phyloP scores from a whole-genome alignment of 208 protist species.

The Trypanosoma avium region DNA sequence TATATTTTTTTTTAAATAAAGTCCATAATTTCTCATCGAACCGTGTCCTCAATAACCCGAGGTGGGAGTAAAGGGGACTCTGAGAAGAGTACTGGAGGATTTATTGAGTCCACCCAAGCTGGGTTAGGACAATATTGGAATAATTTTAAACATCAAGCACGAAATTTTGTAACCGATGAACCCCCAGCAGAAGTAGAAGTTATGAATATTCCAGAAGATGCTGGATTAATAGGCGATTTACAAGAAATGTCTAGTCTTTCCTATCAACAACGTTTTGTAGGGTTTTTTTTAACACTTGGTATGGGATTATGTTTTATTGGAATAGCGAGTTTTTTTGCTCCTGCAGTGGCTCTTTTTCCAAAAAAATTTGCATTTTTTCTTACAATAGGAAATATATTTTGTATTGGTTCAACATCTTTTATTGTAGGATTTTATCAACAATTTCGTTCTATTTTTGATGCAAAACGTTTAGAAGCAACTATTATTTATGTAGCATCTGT shows the following conservation, averaged over 20 bases:
- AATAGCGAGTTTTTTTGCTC: constrained; percentile 56
- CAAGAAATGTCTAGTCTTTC: constrained; percentile 76
- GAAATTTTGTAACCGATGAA: constrained; percentile 51
- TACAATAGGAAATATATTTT: constrained; percentile 87
- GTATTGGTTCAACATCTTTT: constrained; percentile 82
- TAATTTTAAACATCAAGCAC: constrained; percentile 45
- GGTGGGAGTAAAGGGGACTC: too few species aligned
- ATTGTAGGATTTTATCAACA: constrained; percentile 79
- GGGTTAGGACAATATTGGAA: constrained; percentile 68
- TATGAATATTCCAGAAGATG: constrained; percentile 52
- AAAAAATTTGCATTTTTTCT: constrained; percentile 93
- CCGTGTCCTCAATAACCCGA: not conserved
- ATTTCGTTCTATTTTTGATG: constrained; percentile 77
- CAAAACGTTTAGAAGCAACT: constrained; percentile 72
- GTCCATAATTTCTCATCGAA: constrained; percentile 1
- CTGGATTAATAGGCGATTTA: constrained; percentile 43
- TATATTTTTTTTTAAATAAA: not conserved
- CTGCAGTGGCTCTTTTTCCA: constrained; percentile 60
- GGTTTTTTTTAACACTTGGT: constrained; percentile 78
- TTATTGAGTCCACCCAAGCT: not conserved
- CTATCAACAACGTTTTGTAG: constrained; percentile 77
- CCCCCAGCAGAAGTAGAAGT: constrained; percentile 48
- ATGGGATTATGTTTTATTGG: constrained; percentile 86
- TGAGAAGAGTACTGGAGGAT: constrained; percentile 1
- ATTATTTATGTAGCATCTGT: constrained; percentile 70